Percentiles rank a stretch among this genome's conserved stretches.
Evolutionary conservation across 2,329 filamentous ascomycete species (phyloP).

Genomic region (Waltergamsia citrina): DNA sequence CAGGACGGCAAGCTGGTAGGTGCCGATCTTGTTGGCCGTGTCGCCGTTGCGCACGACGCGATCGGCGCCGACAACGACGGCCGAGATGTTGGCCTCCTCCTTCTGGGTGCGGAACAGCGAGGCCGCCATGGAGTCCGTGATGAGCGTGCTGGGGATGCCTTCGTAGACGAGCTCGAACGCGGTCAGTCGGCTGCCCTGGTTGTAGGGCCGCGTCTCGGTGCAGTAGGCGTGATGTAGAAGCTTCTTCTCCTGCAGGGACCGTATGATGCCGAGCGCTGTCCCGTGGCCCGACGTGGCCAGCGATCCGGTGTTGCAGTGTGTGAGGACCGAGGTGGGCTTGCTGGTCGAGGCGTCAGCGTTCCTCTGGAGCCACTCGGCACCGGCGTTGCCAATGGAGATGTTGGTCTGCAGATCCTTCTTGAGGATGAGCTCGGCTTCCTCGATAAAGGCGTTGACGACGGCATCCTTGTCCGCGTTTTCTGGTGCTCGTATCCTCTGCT

Average conservation of each 20-base stretch:
- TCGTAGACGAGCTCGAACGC: conserved; percentile 97
- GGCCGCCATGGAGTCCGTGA: conserved; percentile 95
- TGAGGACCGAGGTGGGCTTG: conserved; percentile 66
- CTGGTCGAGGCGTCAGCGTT: conserved; percentile 40
- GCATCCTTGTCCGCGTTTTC: conserved; percentile 32
- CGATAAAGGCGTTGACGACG: conserved; percentile 63
- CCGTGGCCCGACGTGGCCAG: conserved; percentile 97
- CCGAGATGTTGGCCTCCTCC: conserved; percentile 59
- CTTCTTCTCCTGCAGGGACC: conserved; percentile 59
- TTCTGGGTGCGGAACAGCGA: conserved; percentile 63
- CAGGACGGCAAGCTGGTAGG: conserved; percentile 85
- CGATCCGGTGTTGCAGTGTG: conserved; percentile 96
- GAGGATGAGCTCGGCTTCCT: conserved; percentile 77
- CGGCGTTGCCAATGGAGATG: conserved; percentile 70
- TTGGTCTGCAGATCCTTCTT: conserved; percentile 83
- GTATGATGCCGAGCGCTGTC: conserved; percentile 88
- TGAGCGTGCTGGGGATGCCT: conserved; percentile 78
- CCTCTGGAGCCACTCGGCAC: conserved; percentile 71
- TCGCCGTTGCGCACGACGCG: conserved; percentile 94
- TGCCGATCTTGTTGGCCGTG: conserved; percentile 97
- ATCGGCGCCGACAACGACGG: conserved; percentile 90
- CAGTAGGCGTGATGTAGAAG: conserved; percentile 80
- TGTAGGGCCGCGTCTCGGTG: conserved; percentile 95
- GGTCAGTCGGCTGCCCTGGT: conserved; percentile 90
- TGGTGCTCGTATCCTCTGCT: conserved; percentile 45